phyloP scores from a whole-genome alignment of 2,329 filamentous ascomycete species.

The Westerdykella aurantiaca region DNA sequence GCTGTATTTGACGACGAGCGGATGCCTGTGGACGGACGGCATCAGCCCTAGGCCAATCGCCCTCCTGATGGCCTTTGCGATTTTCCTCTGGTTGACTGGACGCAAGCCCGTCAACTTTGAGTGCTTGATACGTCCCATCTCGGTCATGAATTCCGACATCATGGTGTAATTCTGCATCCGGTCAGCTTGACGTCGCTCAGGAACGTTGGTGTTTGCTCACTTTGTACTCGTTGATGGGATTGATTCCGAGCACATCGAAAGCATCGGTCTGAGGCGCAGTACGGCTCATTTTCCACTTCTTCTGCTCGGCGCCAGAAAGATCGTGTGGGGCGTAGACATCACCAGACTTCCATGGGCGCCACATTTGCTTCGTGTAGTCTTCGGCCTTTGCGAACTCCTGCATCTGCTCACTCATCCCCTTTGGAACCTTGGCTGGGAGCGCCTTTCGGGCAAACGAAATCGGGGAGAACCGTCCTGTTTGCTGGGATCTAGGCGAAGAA shows the following conservation, averaged over 20 bases:
- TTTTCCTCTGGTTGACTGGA: constrained; percentile 83
- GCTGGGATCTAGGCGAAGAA: background rate
- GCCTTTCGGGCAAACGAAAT: constrained; percentile 5
- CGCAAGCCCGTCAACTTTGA: constrained; percentile 70
- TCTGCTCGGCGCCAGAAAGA: constrained; percentile 68
- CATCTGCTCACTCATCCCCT: constrained; percentile 13
- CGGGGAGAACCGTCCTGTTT: constrained; percentile 8
- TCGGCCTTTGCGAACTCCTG: constrained; percentile 24
- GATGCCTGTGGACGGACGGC: constrained; percentile 85
- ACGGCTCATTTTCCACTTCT: constrained; percentile 62
- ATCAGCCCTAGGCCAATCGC: constrained; percentile 86
- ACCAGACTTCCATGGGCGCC: constrained; percentile 66
- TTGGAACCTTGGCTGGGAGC: constrained; percentile 8
- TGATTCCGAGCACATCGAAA: constrained; percentile 72
- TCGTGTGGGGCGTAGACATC: constrained; percentile 92
- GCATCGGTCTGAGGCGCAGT: constrained; percentile 57
- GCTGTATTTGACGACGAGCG: constrained; percentile 40
- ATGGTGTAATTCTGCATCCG: constrained; percentile 75
- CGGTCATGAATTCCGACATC: constrained; percentile 80
- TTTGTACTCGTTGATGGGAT: constrained; percentile 82
- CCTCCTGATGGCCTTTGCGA: constrained; percentile 86
- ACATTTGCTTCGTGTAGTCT: constrained; percentile 58
- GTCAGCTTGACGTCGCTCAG: constrained; percentile 7
- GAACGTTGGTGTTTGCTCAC: constrained; percentile 44
- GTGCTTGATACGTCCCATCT: constrained; percentile 79